phyloP scores from a whole-genome alignment of 2,329 filamentous ascomycete genomes.

The Karstenula rhodostoma region DNA sequence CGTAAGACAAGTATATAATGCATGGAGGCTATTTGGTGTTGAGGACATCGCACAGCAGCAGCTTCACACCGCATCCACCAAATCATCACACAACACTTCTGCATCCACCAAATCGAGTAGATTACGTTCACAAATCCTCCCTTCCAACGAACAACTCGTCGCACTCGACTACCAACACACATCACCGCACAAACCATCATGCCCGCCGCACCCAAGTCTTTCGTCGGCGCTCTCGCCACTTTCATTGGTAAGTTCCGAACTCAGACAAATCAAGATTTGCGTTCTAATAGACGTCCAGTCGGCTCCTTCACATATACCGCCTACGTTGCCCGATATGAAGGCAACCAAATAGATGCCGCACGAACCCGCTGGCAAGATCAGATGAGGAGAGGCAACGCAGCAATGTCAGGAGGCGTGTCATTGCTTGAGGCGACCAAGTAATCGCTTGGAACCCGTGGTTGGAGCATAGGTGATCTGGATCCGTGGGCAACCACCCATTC shows the following conservation, averaged over 20 bases:
- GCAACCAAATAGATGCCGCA: conserved; percentile 41
- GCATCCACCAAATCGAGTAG: not conserved
- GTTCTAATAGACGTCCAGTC: conserved; percentile 26
- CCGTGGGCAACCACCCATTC: not conserved
- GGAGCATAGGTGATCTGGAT: too few relatives aligned
- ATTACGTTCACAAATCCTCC: not conserved
- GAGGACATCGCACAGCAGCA: not conserved
- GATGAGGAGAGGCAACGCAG: conserved; percentile 18
- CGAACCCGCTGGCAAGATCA: conserved; percentile 46
- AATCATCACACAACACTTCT: not conserved
- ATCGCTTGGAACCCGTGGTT: not conserved
- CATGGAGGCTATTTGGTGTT: conserved; percentile 16
- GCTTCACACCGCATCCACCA: conserved; percentile 11
- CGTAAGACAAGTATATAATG: conserved; percentile 17
- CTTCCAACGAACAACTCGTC: not conserved
- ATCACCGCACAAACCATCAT: conserved; percentile 27
- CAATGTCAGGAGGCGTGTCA: conserved; percentile 12
- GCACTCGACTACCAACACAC: not conserved
- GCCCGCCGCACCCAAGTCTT: conserved; percentile 43
- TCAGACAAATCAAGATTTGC: not conserved
- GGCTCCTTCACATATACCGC: conserved; percentile 44
- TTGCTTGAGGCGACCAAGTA: conserved; percentile 14
- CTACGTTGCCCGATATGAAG: conserved; percentile 43
- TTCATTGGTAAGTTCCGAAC: conserved; percentile 40
- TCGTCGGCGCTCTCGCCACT: conserved; percentile 40